Base-by-base conservation (phyloP, 2,329 filamentous ascomycete genomes). In the Trichoderma sp. region DNA sequence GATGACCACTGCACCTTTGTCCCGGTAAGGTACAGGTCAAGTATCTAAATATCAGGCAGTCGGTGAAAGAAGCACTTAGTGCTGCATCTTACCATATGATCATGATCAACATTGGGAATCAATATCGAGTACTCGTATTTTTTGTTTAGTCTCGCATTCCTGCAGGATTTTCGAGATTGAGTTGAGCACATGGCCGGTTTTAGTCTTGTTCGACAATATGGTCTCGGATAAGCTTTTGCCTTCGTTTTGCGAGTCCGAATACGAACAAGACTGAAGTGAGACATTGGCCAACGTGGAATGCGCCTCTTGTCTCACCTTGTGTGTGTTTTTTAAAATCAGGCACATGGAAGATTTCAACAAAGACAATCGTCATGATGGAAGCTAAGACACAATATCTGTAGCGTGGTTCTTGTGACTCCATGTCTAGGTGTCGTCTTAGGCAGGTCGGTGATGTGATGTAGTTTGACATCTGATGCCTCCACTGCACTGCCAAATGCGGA, bases 231-330 rank as follows among this genome's bases (percentile, higher is more conserved):
- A 17, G 13, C 12, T 36, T 59, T 20, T 43, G 15, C 34, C 36
- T 55, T 55, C 6, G 9, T 30, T 59, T 68, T 58, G 28, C 67
- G 67, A 69, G 59, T 53, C 36, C 67, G 67, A 69, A 69, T 69
- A 69, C 67, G 67, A 69, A 62, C n/a, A 17, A 61, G 36, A 30
- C n/a, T 62, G 3, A 43, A 43, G 39, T 43, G 65, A 61, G 55
- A 59, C 65, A 68, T 43, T 57, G 32, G 34, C 23, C 26, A 32
- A 47, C 34, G 26, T n/a, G 65, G 53, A 43, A 43, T 68, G 34
- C 64, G 50, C 55, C 8, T 43, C 20, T 11, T 57, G 50, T 59
- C 57, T 59, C 32, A n/a, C 57, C n/a, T 59, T 59, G n/a, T 53
- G 11, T 11, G 20, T 47, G n/a, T 11, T 20, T 20, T 50, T 50